Evolutionary conservation across 305 asterid genomes (phyloP).

Genomic region (Rubia balearica): DNA sequence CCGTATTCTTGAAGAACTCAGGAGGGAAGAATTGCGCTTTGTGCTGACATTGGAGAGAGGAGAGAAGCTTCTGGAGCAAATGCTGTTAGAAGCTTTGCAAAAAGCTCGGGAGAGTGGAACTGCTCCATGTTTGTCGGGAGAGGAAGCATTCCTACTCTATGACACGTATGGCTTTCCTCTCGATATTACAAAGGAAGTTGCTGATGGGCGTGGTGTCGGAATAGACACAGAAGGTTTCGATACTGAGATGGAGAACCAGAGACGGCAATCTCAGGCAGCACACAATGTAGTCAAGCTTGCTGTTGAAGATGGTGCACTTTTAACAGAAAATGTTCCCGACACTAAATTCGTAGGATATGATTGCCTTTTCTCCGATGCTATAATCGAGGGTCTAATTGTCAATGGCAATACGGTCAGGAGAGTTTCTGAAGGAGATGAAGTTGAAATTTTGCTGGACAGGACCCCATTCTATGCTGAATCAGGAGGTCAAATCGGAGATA

Average conservation of each 20-base stretch:
- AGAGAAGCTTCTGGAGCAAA: slow-evolving; percentile 82
- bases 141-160: slow-evolving; percentile 75
- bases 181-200: slow-evolving; percentile 90
- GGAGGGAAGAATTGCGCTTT: slow-evolving; percentile 84
- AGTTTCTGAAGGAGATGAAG: slow-evolving; percentile 79
- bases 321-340: slow-evolving; percentile 54
- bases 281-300: slow-evolving; percentile 78
- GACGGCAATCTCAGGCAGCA: slow-evolving; percentile 94
- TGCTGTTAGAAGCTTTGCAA: slow-evolving; percentile 53
- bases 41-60: slow-evolving; percentile 88
- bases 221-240: slow-evolving; percentile 72
- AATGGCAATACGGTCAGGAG: slow-evolving; percentile 61
- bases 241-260: slow-evolving; percentile 80
- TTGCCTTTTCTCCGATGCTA: slow-evolving; percentile 58
- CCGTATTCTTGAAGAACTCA: slow-evolving; percentile 71
- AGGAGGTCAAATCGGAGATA: slow-evolving; percentile 94
- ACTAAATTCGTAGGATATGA: slow-evolving; percentile 83
- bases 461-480: slow-evolving; percentile 98
- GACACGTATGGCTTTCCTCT: slow-evolving; percentile 92
- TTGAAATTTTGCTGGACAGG: slow-evolving; percentile 72
- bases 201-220: slow-evolving; percentile 68
- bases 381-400: slow-evolving; percentile 69
- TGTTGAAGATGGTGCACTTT: slow-evolving; percentile 68
- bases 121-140: slow-evolving; percentile 68
- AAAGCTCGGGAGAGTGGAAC: slow-evolving; percentile 35